Percentiles rank a stretch among this genome's conserved stretches.
Evolutionary conservation across 805 yeast species (phyloP).

Genomic region (Yamadazyma laniorum): DNA sequence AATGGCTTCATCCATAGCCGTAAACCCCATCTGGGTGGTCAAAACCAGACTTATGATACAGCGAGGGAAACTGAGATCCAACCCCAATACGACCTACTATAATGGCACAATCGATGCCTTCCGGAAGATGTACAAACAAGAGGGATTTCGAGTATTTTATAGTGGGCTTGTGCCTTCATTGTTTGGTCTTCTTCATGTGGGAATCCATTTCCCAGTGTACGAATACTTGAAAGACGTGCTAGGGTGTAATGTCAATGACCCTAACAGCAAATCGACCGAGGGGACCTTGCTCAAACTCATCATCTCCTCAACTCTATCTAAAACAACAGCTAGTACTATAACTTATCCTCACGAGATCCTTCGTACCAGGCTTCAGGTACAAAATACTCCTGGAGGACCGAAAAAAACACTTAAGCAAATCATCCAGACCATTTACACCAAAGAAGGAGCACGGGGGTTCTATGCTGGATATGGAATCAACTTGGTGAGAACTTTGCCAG

Average conservation of each 20-base stretch:
- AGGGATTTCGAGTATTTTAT: constrained; percentile 80
- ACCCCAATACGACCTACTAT: constrained; percentile 43
- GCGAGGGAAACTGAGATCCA: constrained; percentile 44
- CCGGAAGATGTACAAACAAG: constrained; percentile 68
- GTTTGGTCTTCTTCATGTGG: constrained; percentile 89
- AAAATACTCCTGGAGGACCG: constrained; percentile 18
- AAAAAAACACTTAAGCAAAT: constrained; percentile 20
- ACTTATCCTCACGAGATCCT: constrained; percentile 96
- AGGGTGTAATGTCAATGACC: constrained; percentile 18
- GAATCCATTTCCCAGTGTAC: constrained; percentile 93
- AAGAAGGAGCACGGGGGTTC: constrained; percentile 79
- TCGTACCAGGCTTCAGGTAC: constrained; percentile 85
- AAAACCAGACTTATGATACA: constrained; percentile 93
- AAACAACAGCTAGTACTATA: constrained; percentile 81
- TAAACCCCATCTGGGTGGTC: constrained; percentile 97
- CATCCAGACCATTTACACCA: constrained; percentile 43
- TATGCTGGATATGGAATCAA: constrained; percentile 89
- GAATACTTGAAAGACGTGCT: constrained; percentile 70
- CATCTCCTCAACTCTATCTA: constrained; percentile 73
- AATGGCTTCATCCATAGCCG: constrained; percentile 73
- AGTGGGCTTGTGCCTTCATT: constrained; percentile 89
- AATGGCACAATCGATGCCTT: constrained; percentile 84
- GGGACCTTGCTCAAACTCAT: constrained; percentile 18
- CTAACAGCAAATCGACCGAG: neutral
- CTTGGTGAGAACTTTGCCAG: constrained; percentile 87